phyloP scores from a whole-genome alignment of 176 grass and related monocot species.

The Oryza nivara region DNA sequence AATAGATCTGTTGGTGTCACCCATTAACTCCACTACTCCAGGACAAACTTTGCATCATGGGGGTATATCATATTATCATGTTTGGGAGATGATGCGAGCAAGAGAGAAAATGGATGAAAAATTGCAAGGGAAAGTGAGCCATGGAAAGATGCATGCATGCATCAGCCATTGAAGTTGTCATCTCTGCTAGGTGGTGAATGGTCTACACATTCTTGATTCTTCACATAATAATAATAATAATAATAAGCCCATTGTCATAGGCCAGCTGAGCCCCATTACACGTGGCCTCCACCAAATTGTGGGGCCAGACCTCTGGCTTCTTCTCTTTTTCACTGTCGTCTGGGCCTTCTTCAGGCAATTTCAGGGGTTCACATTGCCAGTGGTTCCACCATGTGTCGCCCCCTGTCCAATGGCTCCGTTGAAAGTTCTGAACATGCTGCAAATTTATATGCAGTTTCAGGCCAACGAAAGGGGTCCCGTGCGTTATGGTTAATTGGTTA shows the following conservation, averaged over 20 bases:
- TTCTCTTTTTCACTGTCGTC: neutral
- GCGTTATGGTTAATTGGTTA: neutral
- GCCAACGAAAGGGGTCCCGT: neutral
- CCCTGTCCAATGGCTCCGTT: conserved; percentile 28
- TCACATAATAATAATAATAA: conserved; percentile 17
- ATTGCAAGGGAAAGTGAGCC: neutral
- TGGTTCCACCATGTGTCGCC: conserved; percentile 54
- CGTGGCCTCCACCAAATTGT: conserved; percentile 29
- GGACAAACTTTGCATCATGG: neutral
- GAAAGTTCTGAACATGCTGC: conserved; percentile 32
- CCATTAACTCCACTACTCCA: conserved; percentile 35
- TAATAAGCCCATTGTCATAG: neutral
- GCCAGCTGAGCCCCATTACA: conserved; percentile 34
- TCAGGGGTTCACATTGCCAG: conserved; percentile 34
- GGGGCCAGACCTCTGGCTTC: conserved; percentile 35
- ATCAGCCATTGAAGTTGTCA: neutral
- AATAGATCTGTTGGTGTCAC: conserved; percentile 39
- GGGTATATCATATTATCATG: neutral
- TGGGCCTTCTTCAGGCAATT: conserved; percentile 48
- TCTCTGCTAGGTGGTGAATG: neutral
- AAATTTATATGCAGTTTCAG: neutral
- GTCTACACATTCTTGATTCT: neutral
- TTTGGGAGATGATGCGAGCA: neutral
- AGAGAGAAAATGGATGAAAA: neutral
- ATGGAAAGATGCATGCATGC: conserved; percentile 11